phyloP scores from a whole-genome alignment of 2,329 filamentous ascomycete species.

The Fusarium torreyae region DNA sequence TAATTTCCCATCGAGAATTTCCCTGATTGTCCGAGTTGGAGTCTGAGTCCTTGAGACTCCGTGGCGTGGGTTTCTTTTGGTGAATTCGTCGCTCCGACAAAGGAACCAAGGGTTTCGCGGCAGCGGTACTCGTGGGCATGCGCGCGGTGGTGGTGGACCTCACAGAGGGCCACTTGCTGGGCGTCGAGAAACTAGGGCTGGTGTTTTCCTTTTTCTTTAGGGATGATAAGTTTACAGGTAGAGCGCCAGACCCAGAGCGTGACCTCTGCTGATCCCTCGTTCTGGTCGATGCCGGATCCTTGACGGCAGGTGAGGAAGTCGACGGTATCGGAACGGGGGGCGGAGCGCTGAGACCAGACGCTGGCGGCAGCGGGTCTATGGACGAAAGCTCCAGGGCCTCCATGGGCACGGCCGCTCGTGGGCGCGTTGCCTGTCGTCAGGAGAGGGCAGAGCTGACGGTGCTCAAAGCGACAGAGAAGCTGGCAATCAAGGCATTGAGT shows the following conservation, averaged over 20 bases:
- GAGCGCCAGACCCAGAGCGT: slow-evolving; percentile 41
- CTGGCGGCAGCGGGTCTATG: slow-evolving; percentile 48
- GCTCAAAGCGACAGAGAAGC: slow-evolving; percentile 49
- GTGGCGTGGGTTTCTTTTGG: slow-evolving; percentile 55
- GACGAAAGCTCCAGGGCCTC: slow-evolving; percentile 49
- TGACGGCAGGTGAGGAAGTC: slow-evolving; percentile 40
- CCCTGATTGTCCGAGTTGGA: slow-evolving; percentile 61
- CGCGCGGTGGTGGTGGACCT: slow-evolving; percentile 44
- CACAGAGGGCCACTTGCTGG: slow-evolving; percentile 43
- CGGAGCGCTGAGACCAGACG: slow-evolving; percentile 50
- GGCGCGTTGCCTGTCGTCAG: slow-evolving; percentile 43
- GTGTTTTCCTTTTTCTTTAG: slow-evolving; percentile 40
- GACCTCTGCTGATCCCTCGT: slow-evolving; percentile 27
- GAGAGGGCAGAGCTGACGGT: slow-evolving; percentile 46
- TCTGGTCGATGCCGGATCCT: slow-evolving; percentile 47
- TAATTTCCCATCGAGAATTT: slow-evolving; percentile 64
- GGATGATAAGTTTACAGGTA: slow-evolving; percentile 14
- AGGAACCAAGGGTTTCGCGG: slow-evolving; percentile 60
- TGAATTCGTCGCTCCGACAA: slow-evolving; percentile 63
- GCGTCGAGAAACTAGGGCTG: slow-evolving; percentile 32
- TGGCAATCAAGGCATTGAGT: slow-evolving; percentile 47
- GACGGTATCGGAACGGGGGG: slow-evolving; percentile 42
- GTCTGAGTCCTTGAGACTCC: slow-evolving; percentile 63
- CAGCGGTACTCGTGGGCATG: slow-evolving; percentile 42
- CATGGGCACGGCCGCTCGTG: slow-evolving; percentile 47